phyloP scores from a whole-genome alignment of 2,329 filamentous ascomycete genomes.

The Sporothrix pseudoabietina region DNA sequence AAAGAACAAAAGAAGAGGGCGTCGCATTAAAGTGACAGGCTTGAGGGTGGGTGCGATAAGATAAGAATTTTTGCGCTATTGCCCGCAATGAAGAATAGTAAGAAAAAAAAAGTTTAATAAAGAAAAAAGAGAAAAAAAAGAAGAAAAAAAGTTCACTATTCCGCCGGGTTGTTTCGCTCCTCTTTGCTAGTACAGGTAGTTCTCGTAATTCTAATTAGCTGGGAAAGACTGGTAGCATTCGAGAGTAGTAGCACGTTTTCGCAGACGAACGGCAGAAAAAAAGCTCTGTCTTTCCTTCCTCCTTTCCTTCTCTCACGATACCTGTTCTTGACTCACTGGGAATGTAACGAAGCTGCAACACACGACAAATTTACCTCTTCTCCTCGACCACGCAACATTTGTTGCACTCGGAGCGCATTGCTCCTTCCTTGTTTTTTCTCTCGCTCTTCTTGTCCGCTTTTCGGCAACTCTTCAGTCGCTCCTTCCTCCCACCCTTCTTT shows the following conservation, averaged over 20 bases:
- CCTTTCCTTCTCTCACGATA: not conserved
- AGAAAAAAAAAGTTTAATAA: slow-evolving; percentile 6
- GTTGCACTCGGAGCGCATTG: slow-evolving; percentile 9
- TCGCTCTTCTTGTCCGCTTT: not conserved
- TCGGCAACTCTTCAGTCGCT: not conserved
- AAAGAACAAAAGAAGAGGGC: not conserved
- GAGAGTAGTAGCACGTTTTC: slow-evolving; percentile 10
- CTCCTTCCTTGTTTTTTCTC: not conserved
- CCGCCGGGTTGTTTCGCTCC: slow-evolving; percentile 14
- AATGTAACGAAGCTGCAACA: not conserved
- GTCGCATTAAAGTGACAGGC: not conserved
- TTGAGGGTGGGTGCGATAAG: not conserved
- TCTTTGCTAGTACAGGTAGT: not conserved
- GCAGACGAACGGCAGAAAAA: slow-evolving; percentile 3
- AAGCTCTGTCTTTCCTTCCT: not conserved
- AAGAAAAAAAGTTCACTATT: slow-evolving; percentile 1
- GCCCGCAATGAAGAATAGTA: not conserved
- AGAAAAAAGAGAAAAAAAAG: slow-evolving; percentile 6
- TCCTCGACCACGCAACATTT: not conserved
- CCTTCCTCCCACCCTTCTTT: not conserved
- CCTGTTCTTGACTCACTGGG: not conserved
- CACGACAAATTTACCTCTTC: not conserved
- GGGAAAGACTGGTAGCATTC: not conserved
- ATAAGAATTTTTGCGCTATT: slow-evolving; percentile 2
- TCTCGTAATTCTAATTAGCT: slow-evolving; percentile 7